Conservation (phyloP, 768 basidiomycete genomes). For the Pluteus cervinus region DNA sequence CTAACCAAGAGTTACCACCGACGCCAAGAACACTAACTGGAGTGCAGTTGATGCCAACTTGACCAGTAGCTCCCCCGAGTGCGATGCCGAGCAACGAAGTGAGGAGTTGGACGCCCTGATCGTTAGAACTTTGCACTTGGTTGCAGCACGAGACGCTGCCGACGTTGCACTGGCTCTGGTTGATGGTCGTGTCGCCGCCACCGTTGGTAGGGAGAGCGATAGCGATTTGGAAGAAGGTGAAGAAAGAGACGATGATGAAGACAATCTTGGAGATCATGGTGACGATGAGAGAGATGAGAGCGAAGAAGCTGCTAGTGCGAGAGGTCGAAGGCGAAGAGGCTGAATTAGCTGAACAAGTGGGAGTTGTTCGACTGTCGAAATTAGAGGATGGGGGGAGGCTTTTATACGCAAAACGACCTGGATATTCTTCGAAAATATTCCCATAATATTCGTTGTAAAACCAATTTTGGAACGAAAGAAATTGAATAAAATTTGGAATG, state of each 20-base stretch:
- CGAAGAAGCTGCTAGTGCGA: too few relatives aligned
- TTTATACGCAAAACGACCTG: too few relatives aligned
- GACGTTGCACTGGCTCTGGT: slow-evolving; percentile 13
- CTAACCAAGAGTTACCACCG: slow-evolving; percentile 11
- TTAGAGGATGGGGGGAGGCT: too few relatives aligned
- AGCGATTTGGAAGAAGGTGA: slow-evolving; percentile 6
- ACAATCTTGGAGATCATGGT: neutral
- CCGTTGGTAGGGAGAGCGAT: slow-evolving; percentile 9
- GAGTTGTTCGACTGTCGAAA: too few relatives aligned
- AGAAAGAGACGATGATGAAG: neutral
- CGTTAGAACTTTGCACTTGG: slow-evolving; percentile 6
- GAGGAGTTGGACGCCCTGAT: slow-evolving; percentile 2
- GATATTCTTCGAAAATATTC: too few relatives aligned
- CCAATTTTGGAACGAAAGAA: too few relatives aligned
- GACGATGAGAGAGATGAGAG: too few relatives aligned
- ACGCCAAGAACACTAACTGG: slow-evolving; percentile 11
- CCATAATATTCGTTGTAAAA: too few relatives aligned
- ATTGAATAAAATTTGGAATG: too few relatives aligned
- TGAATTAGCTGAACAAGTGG: too few relatives aligned
- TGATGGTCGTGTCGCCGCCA: slow-evolving; percentile 2
- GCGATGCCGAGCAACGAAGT: slow-evolving; percentile 12
- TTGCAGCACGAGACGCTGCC: slow-evolving; percentile 17
- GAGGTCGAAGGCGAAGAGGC: too few relatives aligned
- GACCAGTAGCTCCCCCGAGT: slow-evolving; percentile 6
- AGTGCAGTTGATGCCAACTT: slow-evolving; percentile 12